These are phyloP conservation scores for Botryotinia narcissicola DNA, from an alignment of 2,329 filamentous ascomycete genomes.

Conservation along the genomic window DNA sequence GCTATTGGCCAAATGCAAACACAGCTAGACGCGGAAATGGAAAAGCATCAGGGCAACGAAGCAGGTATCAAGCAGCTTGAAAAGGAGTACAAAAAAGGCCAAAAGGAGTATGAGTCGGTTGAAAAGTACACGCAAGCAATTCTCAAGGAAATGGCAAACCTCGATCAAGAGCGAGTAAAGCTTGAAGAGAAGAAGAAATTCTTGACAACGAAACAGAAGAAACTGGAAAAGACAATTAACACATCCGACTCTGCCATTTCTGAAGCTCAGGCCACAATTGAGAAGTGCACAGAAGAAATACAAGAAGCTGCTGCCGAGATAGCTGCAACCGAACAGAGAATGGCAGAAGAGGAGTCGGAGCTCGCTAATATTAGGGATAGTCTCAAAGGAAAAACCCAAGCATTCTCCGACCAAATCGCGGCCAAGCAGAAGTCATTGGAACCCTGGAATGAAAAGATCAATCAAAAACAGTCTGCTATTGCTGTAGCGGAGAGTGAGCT, in stretches of 20 bases:
- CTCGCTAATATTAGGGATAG: slow-evolving; percentile 79
- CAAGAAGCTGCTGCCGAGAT: slow-evolving; percentile 74
- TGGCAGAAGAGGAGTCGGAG: slow-evolving; percentile 77
- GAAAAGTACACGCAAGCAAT: slow-evolving; percentile 79
- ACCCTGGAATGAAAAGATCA: slow-evolving; percentile 96
- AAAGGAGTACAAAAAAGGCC: slow-evolving; percentile 77
- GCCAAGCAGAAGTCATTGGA: slow-evolving; percentile 90
- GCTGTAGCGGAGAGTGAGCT: slow-evolving; percentile 94
- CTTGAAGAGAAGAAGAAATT: slow-evolving; percentile 98
- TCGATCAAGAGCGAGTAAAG: slow-evolving; percentile 95
- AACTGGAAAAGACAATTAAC: slow-evolving; percentile 83
- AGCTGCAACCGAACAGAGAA: slow-evolving; percentile 68
- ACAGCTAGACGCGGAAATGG: slow-evolving; percentile 80
- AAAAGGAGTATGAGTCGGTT: slow-evolving; percentile 76
- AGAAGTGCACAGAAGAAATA: slow-evolving; percentile 76
- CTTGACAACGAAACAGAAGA: slow-evolving; percentile 84
- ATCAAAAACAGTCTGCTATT: slow-evolving; percentile 89
- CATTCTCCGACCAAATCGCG: slow-evolving; percentile 87
- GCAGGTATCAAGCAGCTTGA: slow-evolving; percentile 87
- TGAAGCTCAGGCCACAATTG: slow-evolving; percentile 74
- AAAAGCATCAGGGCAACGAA: slow-evolving; percentile 88
- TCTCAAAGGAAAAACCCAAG: slow-evolving; percentile 93
- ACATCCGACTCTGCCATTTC: slow-evolving; percentile 71
- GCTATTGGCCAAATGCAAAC: slow-evolving; percentile 88
- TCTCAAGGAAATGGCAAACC: slow-evolving; percentile 83